phyloP scores from a whole-genome alignment of 2,329 filamentous ascomycete species.

The Aspergillus glaucus region DNA sequence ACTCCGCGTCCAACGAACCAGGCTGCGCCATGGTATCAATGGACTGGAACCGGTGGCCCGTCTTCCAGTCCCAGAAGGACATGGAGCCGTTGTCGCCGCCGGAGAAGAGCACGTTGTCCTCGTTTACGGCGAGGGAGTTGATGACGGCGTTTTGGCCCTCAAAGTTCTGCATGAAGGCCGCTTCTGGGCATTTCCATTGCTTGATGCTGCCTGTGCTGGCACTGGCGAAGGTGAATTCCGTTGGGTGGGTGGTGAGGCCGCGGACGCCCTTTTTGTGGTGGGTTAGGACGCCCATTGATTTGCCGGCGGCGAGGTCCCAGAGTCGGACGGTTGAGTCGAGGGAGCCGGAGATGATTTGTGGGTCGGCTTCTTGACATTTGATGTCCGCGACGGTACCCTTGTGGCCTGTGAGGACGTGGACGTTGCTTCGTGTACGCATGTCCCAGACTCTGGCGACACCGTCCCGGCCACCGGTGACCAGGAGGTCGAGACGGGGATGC shows the following conservation, averaged over 20 bases:
- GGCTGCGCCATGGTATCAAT: conserved; percentile 90
- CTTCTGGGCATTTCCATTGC: conserved; percentile 98
- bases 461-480: conserved; percentile 91
- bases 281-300: conserved; percentile 90
- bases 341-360: conserved; percentile 89
- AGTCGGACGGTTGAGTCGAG: conserved; percentile 85
- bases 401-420: conserved; percentile 88
- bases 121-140: conserved; percentile 87
- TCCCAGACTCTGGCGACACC: conserved; percentile 96
- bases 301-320: conserved; percentile 94
- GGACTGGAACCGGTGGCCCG: conserved; percentile 82
- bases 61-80: conserved; percentile 99
- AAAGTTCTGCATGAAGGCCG: conserved; percentile 98
- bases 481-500: conserved; percentile 90
- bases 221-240: conserved; percentile 92
- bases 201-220: conserved; percentile 92
- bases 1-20: conserved; percentile 86
- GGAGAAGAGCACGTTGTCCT: conserved; percentile 90
- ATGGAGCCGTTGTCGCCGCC: conserved; percentile 95
- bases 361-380: conserved; percentile 91
- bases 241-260: conserved; percentile 74
- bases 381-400: conserved; percentile 84
- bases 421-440: conserved; percentile 92
- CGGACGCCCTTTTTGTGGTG: conserved; percentile 98
- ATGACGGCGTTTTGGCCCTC: conserved; percentile 95